Evolutionary conservation across 352 stramenopile species (phyloP), one percentile per base, ranked within the genome.

Genomic region (Phytophthora melonis): DNA sequence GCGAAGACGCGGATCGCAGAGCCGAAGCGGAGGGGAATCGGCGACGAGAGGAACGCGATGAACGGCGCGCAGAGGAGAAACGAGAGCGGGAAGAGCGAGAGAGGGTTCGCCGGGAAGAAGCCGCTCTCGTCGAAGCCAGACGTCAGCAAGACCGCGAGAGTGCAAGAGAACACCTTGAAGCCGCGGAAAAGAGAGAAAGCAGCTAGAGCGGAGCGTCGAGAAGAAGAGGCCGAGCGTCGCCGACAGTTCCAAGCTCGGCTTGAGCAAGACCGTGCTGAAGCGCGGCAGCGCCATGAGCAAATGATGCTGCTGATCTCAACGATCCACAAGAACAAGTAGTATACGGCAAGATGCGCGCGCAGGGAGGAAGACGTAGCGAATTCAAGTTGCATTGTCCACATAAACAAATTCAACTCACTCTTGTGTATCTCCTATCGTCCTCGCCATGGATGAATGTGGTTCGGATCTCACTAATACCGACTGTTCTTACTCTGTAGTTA

Each of bases 351-450:
- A 30, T 30, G 2, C 5, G 2, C 3, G 25, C 5, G 25, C 25
- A 18, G 43, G 10, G 23, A 18, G 43, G 21, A 50, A 18, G 21
- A 18, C 21, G 21, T 30, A 6, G 16, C 23, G 43, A 3, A 50
- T 50, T 50, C 43, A 50, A 23, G 6, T 50, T 50, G 3, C 43
- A 23, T 50, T 19, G 13, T 50, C 3, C n/a, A 18, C n/a, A 18
- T 23, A 50, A 50, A 23, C 43, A 23, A 19, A 11, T 23, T 50
- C 18, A 23, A 21, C 16, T 50, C 43, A 50, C 16, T 23, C 43
- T 23, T 50, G 43, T 50, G 18, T 50, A 50, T 50, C 43, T 50
- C 43, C 18, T 50, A 18, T 50, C 43, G 43, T 50, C 43, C 43
- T 50, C 18, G 43, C 43, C 43, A 50, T 50, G 43, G 3, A 50